Evolutionary conservation across 345 rosid species (phyloP).

Genomic region (Cardamine occulta): DNA sequence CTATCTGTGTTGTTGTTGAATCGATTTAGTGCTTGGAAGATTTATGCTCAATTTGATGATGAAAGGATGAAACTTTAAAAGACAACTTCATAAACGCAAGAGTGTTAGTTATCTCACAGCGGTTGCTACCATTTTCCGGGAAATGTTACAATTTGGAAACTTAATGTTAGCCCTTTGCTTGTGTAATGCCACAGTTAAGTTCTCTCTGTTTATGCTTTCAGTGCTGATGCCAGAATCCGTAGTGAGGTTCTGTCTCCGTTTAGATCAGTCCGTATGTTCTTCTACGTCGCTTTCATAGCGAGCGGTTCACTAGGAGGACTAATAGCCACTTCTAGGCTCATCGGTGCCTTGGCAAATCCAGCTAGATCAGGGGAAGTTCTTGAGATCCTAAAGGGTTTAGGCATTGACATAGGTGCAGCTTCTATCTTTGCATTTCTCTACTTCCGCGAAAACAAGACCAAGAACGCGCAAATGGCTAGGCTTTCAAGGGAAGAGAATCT

Average conservation of each 20-base stretch:
- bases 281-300: conserved; percentile 84
- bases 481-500: conserved; percentile 93
- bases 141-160: not conserved
- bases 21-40: not conserved
- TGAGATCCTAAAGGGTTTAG: conserved; percentile 65
- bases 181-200: not conserved
- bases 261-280: conserved; percentile 92
- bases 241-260: conserved; percentile 95
- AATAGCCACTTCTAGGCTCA: conserved; percentile 76
- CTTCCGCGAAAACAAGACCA: conserved; percentile 73
- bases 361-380: conserved; percentile 71
- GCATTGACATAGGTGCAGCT: conserved; percentile 79
- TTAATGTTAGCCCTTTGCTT: not conserved
- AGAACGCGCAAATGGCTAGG: conserved; percentile 75
- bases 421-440: conserved; percentile 78
- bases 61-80: conserved; percentile 26
- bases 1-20: not conserved
- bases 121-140: not conserved
- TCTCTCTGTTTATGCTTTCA: conserved; percentile 48
- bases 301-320: conserved; percentile 81
- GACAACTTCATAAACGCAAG: not conserved
- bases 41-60: conserved; percentile 8
- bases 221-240: conserved; percentile 81
- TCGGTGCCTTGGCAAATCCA: conserved; percentile 72
- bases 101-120: not conserved